Percentiles rank a stretch among this genome's conserved stretches.
Evolutionary conservation across 2,329 filamentous ascomycete genomes (phyloP).

Genomic region (Diaporthe ilicicola): DNA sequence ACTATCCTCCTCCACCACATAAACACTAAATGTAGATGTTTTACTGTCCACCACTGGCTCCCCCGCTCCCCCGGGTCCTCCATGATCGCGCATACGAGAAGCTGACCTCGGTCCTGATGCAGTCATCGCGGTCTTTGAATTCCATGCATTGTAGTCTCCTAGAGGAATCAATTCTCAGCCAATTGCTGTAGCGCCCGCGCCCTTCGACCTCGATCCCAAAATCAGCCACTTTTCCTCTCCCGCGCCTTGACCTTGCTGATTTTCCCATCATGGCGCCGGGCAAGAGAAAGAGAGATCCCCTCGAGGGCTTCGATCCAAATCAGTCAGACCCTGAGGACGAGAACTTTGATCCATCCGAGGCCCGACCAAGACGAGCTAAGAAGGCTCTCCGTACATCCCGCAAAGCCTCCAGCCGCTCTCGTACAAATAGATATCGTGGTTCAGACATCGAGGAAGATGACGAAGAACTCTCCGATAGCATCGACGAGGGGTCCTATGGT

Average conservation of each 20-base stretch:
- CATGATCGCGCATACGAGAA: neutral
- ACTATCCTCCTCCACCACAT: neutral
- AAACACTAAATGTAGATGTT: conserved; percentile 3
- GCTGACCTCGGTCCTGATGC: neutral
- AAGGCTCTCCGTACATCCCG: conserved; percentile 46
- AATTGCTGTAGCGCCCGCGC: neutral
- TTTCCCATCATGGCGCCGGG: conserved; percentile 47
- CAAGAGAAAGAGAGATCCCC: conserved; percentile 65
- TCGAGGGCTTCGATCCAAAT: conserved; percentile 71
- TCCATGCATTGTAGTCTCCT: conserved; percentile 1
- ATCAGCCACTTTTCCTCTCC: neutral
- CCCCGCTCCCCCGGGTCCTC: neutral
- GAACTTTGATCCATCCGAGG: conserved; percentile 67
- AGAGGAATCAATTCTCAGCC: neutral
- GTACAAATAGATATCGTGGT: conserved; percentile 57
- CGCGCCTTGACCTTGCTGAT: neutral
- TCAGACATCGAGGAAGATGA: conserved; percentile 72
- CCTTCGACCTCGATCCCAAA: neutral
- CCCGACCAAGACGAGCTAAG: conserved; percentile 49
- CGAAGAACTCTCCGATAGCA: conserved; percentile 63
- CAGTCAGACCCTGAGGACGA: conserved; percentile 73
- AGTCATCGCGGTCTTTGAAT: neutral
- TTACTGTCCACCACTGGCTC: neutral
- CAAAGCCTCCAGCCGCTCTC: conserved; percentile 38
- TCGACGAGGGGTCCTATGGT: conserved; percentile 58